Evolutionary conservation across 1,284 basidiomycete genomes (phyloP).

Genomic region (Cutaneotrichosporon sp.): DNA sequence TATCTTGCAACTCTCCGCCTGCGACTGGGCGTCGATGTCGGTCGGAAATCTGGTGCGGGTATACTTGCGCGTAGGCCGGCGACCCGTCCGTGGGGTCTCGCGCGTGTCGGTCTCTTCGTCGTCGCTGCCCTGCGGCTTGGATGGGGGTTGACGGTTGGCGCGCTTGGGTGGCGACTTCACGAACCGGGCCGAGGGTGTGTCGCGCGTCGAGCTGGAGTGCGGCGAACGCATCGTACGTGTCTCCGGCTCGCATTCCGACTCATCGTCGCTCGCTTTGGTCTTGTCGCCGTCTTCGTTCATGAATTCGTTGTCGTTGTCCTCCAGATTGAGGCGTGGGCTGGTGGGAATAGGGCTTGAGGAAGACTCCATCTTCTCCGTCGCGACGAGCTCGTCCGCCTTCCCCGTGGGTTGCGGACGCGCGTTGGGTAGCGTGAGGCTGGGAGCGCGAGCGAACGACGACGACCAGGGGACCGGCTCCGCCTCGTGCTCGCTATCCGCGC

Average conservation of each 20-base stretch:
- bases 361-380: neutral
- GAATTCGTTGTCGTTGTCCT: neutral
- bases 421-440: neutral
- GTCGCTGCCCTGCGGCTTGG: too few relatives aligned
- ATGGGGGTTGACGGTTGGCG: too few relatives aligned
- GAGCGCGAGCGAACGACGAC: neutral
- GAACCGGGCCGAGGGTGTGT: too few relatives aligned
- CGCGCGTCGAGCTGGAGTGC: neutral
- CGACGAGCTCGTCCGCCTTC: neutral
- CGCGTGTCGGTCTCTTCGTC: too few relatives aligned
- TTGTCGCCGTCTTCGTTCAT: neutral
- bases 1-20: neutral
- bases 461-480: neutral
- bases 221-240: neutral
- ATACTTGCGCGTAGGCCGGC: neutral
- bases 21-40: neutral
- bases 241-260: neutral
- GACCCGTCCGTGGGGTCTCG: too few relatives aligned
- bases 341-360: neutral
- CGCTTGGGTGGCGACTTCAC: too few relatives aligned
- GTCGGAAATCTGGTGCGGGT: neutral
- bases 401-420: neutral
- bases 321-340: neutral
- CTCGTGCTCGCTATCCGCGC: neutral
- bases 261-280: neutral